Evolutionary conservation across 306 rosid genomes (phyloP).

Genomic region (Trichosanthes truncata): DNA sequence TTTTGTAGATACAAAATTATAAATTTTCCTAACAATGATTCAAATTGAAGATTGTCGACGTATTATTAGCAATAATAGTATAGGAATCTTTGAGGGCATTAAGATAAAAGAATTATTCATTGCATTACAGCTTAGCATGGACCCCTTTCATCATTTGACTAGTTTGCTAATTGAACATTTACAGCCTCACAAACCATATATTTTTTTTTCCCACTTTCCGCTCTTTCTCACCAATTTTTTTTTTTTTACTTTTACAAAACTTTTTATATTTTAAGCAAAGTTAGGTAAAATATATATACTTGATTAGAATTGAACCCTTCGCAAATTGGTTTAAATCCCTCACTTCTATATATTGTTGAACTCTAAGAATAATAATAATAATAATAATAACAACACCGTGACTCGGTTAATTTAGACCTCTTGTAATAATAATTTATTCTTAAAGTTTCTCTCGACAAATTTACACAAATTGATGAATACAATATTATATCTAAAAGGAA

Average conservation of each 20-base stretch:
- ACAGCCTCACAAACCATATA: background rate
- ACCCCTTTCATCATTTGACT: background rate
- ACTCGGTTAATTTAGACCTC: too few species aligned
- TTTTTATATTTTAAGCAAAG: background rate
- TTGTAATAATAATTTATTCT: too few species aligned
- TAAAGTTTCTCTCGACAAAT: too few species aligned
- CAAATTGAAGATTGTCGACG: background rate
- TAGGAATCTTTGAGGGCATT: background rate
- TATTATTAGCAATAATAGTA: slow-evolving; percentile 1
- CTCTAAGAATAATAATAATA: too few species aligned
- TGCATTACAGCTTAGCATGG: slow-evolving; percentile 4
- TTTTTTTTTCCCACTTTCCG: background rate
- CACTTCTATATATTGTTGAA: too few species aligned
- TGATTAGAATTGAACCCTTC: too few species aligned
- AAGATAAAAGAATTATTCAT: background rate
- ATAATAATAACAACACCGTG: too few species aligned
- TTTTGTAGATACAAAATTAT: background rate
- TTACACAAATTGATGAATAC: too few species aligned
- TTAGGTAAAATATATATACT: background rate
- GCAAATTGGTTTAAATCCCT: too few species aligned
- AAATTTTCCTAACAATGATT: background rate
- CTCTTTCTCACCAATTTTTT: background rate
- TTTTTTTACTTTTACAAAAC: background rate
- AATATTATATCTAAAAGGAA: too few species aligned
- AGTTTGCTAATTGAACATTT: background rate